Base-by-base conservation (phyloP, 345 rosid species). In the Hibiscus trionum region DNA sequence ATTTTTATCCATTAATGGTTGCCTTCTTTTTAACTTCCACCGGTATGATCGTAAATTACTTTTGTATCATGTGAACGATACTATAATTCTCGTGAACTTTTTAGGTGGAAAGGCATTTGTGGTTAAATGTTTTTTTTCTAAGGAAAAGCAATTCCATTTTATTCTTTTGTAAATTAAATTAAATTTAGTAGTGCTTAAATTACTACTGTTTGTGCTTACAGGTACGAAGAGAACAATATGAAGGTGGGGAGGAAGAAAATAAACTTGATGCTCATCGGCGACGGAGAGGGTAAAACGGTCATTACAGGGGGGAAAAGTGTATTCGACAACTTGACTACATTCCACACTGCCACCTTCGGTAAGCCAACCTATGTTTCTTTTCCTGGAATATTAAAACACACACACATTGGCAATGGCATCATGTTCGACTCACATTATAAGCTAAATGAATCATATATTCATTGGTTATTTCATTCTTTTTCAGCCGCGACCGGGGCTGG, bases 321-420 rank as follows among this genome's bases (percentile, higher is more conserved):
- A 1, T 69, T 61, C 6, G 88, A 89, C 37, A 76, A 86, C 61
- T 11, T 93, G 16, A 95, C 99, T 0, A 95, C 99, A 33, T 95
- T 95, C 82, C 97, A 86, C 82, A 95, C 99, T 14, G 97, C 99
- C 4, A 76, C 98, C 24, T 95, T 95, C 55, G 99, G 99, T 95
- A 82, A 80, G 12, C 4, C 10, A 55, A 6, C 27, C 0, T 7
- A 39, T 39, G 44, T 39, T 39, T 39, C 2, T 7, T 39, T 39
- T 39, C 10, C 44, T 39, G 10, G 44, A 39, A 39, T 39, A 37
- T 37, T 37, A 37, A 6, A 37, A 37, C 42, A 37, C 42, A 27
- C 3, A 33, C n/a, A n/a, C 35, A 31, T 4, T 31, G 35, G 5
- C 35, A 31, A 31, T 31, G 7, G 37, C 7, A 33, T 27, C 3